Percentiles rank a stretch among this genome's conserved stretches.
phyloP scores from a whole-genome alignment of 2,329 filamentous ascomycete species.

The Volutella citrinella region DNA sequence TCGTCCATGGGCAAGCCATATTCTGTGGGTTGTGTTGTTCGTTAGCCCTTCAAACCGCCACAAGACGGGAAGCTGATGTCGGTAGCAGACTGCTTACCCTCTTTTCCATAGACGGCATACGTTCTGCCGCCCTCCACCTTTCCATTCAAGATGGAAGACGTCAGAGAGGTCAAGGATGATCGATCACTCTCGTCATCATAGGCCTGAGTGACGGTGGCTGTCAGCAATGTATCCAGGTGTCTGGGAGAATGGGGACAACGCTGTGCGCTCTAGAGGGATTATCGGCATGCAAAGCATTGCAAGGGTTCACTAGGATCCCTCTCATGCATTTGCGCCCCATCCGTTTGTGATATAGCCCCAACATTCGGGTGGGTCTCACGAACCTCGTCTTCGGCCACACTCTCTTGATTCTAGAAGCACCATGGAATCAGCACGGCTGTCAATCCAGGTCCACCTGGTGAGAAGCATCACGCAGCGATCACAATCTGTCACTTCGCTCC shows the following conservation, averaged over 20 bases:
- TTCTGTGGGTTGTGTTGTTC: conserved; percentile 19
- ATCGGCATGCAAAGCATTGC: conserved; percentile 3
- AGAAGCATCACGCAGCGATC: too few species aligned
- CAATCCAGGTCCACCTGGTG: neutral
- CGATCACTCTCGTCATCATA: conserved; percentile 16
- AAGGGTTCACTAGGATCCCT: neutral
- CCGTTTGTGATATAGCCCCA: neutral
- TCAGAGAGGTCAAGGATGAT: conserved; percentile 23
- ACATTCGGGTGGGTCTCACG: conserved; percentile 3
- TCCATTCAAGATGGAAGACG: conserved; percentile 23
- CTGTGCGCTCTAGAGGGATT: too few species aligned
- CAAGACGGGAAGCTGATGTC: too few species aligned
- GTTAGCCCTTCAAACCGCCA: conserved; percentile 5
- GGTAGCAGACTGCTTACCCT: conserved; percentile 29
- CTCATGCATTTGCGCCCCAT: neutral
- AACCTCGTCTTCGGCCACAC: conserved; percentile 17
- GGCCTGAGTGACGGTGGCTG: conserved; percentile 3
- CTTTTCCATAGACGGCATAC: conserved; percentile 34
- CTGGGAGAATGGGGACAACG: too few species aligned
- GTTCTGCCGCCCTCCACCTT: conserved; percentile 30
- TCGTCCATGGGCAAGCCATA: conserved; percentile 41
- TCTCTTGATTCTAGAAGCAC: conserved; percentile 8
- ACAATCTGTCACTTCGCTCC: too few species aligned
- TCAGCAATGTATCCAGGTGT: too few species aligned
- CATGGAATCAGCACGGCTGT: conserved; percentile 5